These are phyloP conservation scores for Rhamnella rubrinervis DNA, from an alignment of 331 rosid genomes.

Conservation along the genomic window DNA sequence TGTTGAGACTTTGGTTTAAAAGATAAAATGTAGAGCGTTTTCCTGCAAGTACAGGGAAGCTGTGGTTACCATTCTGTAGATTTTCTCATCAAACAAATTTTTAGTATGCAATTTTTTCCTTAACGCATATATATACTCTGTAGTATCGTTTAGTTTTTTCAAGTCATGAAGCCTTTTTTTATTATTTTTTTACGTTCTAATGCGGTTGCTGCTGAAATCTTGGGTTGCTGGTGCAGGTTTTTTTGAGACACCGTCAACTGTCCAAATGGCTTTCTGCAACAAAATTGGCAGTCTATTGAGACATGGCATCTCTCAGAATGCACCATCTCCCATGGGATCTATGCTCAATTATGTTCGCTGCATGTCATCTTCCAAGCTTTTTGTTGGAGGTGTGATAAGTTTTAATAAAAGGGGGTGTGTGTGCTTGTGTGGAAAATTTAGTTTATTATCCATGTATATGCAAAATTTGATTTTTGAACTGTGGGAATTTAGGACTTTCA, in stretches of 20 bases:
- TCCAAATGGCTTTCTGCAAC: slow-evolving; percentile 51
- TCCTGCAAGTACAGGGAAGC: no score
- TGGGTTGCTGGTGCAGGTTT: no score
- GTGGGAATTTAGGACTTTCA: slow-evolving; percentile 55
- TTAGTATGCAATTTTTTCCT: not conserved
- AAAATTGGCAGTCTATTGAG: slow-evolving; percentile 58
- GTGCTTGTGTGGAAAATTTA: not conserved
- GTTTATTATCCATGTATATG: not conserved
- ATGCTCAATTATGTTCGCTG: slow-evolving; percentile 65
- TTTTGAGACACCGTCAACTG: not conserved
- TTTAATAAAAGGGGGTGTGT: not conserved
- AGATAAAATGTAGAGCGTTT: no score
- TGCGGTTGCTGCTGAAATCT: no score
- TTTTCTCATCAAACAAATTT: not conserved
- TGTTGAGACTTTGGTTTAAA: not conserved
- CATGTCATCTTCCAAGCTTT: slow-evolving; percentile 79
- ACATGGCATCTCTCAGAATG: slow-evolving; percentile 42
- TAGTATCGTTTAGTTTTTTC: no score
- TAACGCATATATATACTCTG: no score
- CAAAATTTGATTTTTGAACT: not conserved
- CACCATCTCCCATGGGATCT: slow-evolving; percentile 42
- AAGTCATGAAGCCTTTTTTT: no score
- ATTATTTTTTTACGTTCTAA: no score
- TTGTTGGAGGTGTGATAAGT: slow-evolving; percentile 54
- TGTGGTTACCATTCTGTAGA: no score